Evolutionary conservation across 345 rosid genomes (phyloP).

Genomic region (Erysimum cheiranthoides): DNA sequence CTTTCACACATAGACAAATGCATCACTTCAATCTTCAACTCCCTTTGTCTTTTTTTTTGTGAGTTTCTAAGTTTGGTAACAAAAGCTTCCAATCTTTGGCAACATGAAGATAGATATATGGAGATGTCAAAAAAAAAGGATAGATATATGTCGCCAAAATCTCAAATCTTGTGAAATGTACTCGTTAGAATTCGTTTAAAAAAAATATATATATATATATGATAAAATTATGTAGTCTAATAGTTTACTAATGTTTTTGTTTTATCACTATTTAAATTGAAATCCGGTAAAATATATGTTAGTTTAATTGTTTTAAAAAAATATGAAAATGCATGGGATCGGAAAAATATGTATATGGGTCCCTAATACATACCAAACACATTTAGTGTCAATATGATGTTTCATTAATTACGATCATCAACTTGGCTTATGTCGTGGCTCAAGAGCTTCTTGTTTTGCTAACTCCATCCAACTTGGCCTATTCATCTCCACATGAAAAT

Average conservation of each 20-base stretch:
- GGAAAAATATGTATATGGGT: not conserved
- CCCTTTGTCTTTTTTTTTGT: conserved; percentile 4
- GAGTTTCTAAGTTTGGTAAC: conserved; percentile 30
- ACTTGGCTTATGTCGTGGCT: conserved; percentile 41
- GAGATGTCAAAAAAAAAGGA: no score
- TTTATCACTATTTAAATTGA: not conserved
- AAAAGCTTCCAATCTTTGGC: conserved; percentile 13
- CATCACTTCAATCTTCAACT: conserved; percentile 34
- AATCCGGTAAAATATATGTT: not conserved
- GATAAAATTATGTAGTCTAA: not conserved
- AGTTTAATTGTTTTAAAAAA: not conserved
- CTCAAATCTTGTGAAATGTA: not conserved
- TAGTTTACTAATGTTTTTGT: not conserved
- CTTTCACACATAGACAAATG: conserved; percentile 43
- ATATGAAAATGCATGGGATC: not conserved
- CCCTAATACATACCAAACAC: not conserved
- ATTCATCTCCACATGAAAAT: conserved; percentile 33
- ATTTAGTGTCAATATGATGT: conserved; percentile 19
- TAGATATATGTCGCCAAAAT: conserved; percentile 11
- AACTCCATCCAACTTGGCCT: conserved; percentile 42
- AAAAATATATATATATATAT: not conserved
- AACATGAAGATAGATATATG: not conserved
- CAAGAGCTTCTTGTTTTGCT: conserved; percentile 28
- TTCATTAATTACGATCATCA: conserved; percentile 40
- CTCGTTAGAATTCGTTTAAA: not conserved